Base-by-base conservation (phyloP, 1,284 basidiomycete genomes). In the Athelia sp. region DNA sequence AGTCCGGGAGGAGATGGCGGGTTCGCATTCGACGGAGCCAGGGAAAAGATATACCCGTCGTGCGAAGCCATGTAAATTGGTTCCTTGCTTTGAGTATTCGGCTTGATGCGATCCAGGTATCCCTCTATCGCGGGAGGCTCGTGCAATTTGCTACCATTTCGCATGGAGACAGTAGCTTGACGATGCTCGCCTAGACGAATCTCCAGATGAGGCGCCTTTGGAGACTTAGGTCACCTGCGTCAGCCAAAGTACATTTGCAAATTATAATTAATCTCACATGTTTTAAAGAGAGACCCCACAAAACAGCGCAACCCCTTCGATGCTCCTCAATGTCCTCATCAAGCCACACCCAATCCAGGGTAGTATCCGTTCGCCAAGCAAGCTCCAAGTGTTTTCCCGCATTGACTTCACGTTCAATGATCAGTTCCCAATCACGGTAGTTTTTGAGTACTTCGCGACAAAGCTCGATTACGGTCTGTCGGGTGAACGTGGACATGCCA, bases 121-220 rank as follows among this genome's bases (percentile, higher is more conserved):
- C 91, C 91, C 65, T 94, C 91, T 43, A 93, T 69, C 1, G 80
- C 77, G 0, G 82, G 79, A 1, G 91, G 91, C 60, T 93, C 88
- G 17, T 75, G 64, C 13, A 90, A 59, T 38, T 67, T 65, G 45
- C 35, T 75, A 43, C 82, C 83, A 52, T 79, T 74, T 51, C 75
- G 76, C 15, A 80, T 64, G 52, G 74, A 72, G 21, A 89, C 60
- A 42, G 71, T 68, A 3, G 74, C 77, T 1, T 82, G 78, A 26
- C 72, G 73, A 63, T 94, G 92, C 45, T 80, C 74, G 18, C 78
- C 82, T 1, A 87, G 62, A 3, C 89, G 78, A 45, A 93, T 68
- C 62, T 94, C 92, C 13, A 94, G 73, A 22, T 79, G 73, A 6
- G 82, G 76, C 10, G 75, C 69, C 46, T 66, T 71, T 15, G 68